Conservation (phyloP, 805 yeast species). For the Monosporozyma aerobia region DNA sequence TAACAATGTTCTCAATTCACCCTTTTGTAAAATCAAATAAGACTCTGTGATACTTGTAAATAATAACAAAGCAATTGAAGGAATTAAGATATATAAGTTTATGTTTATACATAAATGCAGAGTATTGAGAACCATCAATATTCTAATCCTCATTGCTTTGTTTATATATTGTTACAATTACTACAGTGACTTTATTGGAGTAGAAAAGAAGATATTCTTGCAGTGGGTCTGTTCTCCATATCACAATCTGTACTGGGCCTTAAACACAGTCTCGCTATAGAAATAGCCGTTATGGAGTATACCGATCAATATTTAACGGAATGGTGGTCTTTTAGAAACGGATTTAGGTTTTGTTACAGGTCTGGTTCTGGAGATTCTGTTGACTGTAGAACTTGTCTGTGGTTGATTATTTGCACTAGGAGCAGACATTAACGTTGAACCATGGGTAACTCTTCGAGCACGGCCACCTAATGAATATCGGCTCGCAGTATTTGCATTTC, state of each 20-base stretch:
- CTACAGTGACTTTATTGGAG: background rate
- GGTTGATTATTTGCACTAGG: background rate
- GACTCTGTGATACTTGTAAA: too few species aligned
- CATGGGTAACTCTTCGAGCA: background rate
- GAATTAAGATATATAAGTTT: too few species aligned
- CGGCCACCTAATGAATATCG: constrained; percentile 1
- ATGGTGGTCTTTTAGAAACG: constrained; percentile 18
- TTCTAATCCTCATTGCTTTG: background rate
- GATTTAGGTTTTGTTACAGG: background rate
- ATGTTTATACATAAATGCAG: too few species aligned
- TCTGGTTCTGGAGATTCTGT: background rate
- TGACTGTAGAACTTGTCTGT: background rate
- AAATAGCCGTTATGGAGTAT: too few species aligned
- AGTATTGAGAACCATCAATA: too few species aligned
- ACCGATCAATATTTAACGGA: constrained; percentile 8
- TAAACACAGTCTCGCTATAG: too few species aligned
- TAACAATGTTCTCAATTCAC: too few species aligned
- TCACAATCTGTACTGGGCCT: background rate
- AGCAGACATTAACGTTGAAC: constrained; percentile 1
- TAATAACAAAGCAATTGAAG: too few species aligned
- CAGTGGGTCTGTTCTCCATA: background rate
- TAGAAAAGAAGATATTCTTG: background rate
- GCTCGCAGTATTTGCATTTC: background rate
- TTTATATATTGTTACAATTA: background rate
- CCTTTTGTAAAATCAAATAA: too few species aligned